phyloP scores from a whole-genome alignment of 23 red algal species.

The Agarophyton chilense region DNA sequence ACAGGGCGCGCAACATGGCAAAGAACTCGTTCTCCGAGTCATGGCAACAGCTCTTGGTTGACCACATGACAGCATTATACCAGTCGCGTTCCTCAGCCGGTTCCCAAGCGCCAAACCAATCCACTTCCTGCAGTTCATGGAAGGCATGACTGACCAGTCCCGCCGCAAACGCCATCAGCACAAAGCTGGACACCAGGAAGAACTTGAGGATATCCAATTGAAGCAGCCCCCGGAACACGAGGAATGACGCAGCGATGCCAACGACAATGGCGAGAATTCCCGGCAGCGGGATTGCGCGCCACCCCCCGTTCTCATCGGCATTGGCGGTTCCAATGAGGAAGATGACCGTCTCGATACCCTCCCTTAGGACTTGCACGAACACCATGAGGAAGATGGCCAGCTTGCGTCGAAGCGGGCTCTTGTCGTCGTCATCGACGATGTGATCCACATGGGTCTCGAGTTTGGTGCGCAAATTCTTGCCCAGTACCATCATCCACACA shows the following conservation, averaged over 20 bases:
- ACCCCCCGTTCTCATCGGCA: slow-evolving; percentile 62
- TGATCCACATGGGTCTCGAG: slow-evolving; percentile 64
- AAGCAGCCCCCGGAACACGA: slow-evolving; percentile 77
- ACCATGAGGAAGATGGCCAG: slow-evolving; percentile 75
- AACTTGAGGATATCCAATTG: slow-evolving; percentile 75
- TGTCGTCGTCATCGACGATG: slow-evolving; percentile 43
- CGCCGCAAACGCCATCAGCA: slow-evolving; percentile 87
- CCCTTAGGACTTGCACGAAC: slow-evolving; percentile 78
- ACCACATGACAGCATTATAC: slow-evolving; percentile 83
- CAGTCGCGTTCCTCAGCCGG: slow-evolving; percentile 54
- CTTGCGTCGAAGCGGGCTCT: slow-evolving; percentile 10
- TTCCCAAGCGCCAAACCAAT: slow-evolving; percentile 73
- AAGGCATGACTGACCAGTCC: slow-evolving; percentile 76
- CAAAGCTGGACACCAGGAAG: slow-evolving; percentile 67
- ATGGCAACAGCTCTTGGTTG: slow-evolving; percentile 73
- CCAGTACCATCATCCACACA: slow-evolving; percentile 87
- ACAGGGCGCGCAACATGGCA: slow-evolving; percentile 81
- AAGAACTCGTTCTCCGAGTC: slow-evolving; percentile 87
- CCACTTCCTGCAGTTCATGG: slow-evolving; percentile 81
- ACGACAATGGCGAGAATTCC: slow-evolving; percentile 74
- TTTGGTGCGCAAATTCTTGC: slow-evolving; percentile 70
- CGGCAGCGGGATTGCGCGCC: slow-evolving; percentile 73
- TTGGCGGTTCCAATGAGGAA: slow-evolving; percentile 72
- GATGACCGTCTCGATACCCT: slow-evolving; percentile 88
- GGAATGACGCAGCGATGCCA: slow-evolving; percentile 47